These are phyloP conservation scores for Fusarium compactum DNA, from an alignment of 2,329 filamentous ascomycete species.

Conservation along the genomic window DNA sequence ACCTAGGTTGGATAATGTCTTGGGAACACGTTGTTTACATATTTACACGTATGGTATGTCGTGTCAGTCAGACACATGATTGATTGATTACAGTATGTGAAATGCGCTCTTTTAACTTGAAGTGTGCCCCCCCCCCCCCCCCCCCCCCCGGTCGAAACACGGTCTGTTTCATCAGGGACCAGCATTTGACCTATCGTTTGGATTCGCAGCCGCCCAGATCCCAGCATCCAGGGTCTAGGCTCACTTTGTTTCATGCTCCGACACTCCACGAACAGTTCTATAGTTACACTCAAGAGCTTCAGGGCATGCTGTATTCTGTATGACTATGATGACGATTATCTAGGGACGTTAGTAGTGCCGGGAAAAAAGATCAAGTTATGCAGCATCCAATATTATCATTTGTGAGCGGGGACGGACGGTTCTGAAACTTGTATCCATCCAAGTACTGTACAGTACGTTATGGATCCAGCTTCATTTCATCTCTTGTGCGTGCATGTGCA, in stretches of 20 bases:
- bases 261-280: slow-evolving; percentile 34
- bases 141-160: slow-evolving; percentile 47
- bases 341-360: not conserved
- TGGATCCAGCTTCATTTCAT: slow-evolving; percentile 33
- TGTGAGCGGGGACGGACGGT: not conserved
- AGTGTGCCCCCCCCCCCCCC: slow-evolving; percentile 40
- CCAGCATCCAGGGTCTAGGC: slow-evolving; percentile 44
- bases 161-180: slow-evolving; percentile 46
- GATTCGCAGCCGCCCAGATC: slow-evolving; percentile 40
- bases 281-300: slow-evolving; percentile 17
- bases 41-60: not conserved
- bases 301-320: slow-evolving; percentile 13
- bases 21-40: slow-evolving; percentile 1
- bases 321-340: not conserved
- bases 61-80: slow-evolving; percentile 4
- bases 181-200: slow-evolving; percentile 43
- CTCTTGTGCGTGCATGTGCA: slow-evolving; percentile 21
- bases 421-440: slow-evolving; percentile 20
- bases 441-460: not conserved
- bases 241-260: slow-evolving; percentile 46
- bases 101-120: slow-evolving; percentile 32
- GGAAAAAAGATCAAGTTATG: too few species aligned
- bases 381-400: slow-evolving; percentile 1
- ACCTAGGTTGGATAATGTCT: not conserved
- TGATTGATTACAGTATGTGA: not conserved